These are phyloP conservation scores for Hansenula lynferdii DNA, from an alignment of 1,139 yeast species.

Conservation along the genomic window DNA sequence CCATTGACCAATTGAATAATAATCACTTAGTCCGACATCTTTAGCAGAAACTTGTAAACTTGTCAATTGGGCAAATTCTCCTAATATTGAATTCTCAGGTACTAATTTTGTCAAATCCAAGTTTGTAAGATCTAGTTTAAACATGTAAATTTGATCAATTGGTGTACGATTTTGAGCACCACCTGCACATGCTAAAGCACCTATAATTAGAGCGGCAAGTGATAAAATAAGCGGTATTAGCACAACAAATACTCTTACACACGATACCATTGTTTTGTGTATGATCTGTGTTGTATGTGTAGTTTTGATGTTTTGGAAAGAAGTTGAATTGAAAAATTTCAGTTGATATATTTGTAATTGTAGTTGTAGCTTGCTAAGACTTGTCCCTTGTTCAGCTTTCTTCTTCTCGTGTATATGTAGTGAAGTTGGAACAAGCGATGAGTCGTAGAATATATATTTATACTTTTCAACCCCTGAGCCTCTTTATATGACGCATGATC, in stretches of 20 bases:
- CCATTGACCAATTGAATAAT: constrained; percentile 64
- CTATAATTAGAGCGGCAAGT: constrained; percentile 32
- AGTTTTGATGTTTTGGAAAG: no score
- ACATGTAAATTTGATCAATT: constrained; percentile 33
- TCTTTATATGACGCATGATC: no score
- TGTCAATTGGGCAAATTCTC: background rate
- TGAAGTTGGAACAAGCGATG: no score
- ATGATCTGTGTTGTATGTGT: background rate
- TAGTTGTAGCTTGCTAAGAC: no score
- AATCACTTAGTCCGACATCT: constrained; percentile 51
- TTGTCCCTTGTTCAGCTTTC: no score
- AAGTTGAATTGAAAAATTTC: no score
- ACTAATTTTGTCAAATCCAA: constrained; percentile 15
- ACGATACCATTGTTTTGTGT: constrained; percentile 16
- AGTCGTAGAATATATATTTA: no score
- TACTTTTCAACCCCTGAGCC: no score
- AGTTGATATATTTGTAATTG: no score
- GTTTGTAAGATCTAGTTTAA: constrained; percentile 35
- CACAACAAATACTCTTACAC: constrained; percentile 26
- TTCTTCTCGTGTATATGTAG: no score
- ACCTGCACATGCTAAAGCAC: constrained; percentile 37
- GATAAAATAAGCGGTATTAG: constrained; percentile 35
- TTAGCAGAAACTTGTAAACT: constrained; percentile 12
- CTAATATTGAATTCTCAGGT: background rate
- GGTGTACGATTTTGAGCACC: constrained; percentile 29